These are phyloP conservation scores for Luzula sylvatica DNA, from an alignment of 176 grass and related monocot species.

Conservation along the genomic window DNA sequence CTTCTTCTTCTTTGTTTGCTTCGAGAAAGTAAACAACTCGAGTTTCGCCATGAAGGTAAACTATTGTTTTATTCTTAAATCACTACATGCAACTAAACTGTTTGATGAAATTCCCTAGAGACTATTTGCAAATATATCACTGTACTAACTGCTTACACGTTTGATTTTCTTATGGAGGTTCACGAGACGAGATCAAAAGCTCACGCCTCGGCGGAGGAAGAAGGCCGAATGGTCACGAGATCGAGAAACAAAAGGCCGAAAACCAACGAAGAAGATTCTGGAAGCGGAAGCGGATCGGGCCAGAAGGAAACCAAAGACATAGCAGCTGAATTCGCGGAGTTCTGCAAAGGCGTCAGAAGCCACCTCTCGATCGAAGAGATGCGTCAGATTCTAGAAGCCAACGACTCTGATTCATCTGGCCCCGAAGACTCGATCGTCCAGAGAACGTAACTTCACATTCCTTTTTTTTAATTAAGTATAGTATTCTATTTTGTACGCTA, in stretches of 20 bases:
- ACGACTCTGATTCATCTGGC: conserved; percentile 47
- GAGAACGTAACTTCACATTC: conserved; percentile 40
- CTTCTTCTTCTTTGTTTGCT: neutral
- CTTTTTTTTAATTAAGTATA: neutral
- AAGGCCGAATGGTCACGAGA: conserved; percentile 33
- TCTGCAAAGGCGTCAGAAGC: conserved; percentile 45
- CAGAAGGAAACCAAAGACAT: conserved; percentile 14
- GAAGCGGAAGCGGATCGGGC: conserved; percentile 19
- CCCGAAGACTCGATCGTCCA: conserved; percentile 50
- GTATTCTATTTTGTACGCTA: conserved; percentile 2
- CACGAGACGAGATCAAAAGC: conserved; percentile 51
- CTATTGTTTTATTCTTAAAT: neutral
- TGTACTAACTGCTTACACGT: neutral
- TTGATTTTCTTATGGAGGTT: conserved; percentile 22
- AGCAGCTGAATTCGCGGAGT: conserved; percentile 29
- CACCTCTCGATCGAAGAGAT: conserved; percentile 58
- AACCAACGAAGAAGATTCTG: conserved; percentile 27
- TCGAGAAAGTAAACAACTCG: neutral
- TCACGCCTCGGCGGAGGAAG: conserved; percentile 36
- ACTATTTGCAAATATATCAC: neutral
- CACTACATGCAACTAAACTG: neutral
- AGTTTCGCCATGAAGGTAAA: conserved; percentile 24
- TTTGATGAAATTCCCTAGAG: neutral
- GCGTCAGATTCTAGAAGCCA: conserved; percentile 68
- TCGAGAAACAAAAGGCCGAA: conserved; percentile 25